Evolutionary conservation across 345 rosid species (phyloP).

Genomic region (Nasturtium officinale): DNA sequence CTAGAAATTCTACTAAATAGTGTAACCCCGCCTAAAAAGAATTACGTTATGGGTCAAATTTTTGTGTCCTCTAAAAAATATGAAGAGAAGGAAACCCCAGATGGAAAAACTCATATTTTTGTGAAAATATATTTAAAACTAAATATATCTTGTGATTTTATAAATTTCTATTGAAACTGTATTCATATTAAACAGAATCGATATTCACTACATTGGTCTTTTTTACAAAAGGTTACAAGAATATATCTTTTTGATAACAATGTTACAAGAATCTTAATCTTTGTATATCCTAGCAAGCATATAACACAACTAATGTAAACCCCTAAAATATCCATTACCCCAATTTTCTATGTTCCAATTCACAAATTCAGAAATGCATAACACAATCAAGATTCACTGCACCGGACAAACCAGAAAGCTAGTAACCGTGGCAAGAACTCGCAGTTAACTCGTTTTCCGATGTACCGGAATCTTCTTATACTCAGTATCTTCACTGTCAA

Average conservation of each 20-base stretch:
- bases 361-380: slow-evolving; percentile 51
- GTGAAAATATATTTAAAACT: not conserved
- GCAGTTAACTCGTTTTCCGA: slow-evolving; percentile 37
- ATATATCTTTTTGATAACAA: not conserved
- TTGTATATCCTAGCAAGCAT: slow-evolving; percentile 7
- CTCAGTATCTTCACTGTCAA: slow-evolving; percentile 38
- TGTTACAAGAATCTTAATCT: slow-evolving; percentile 1
- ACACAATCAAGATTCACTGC: slow-evolving; percentile 43
- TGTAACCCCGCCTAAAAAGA: too few species aligned
- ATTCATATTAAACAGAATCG: too few species aligned
- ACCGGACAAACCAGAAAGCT: slow-evolving; percentile 37
- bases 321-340: slow-evolving; percentile 10
- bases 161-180: not conserved
- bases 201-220: not conserved
- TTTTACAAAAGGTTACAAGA: slow-evolving; percentile 17
- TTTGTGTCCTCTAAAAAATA: too few species aligned
- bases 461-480: slow-evolving; percentile 27
- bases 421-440: slow-evolving; percentile 19
- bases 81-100: too few species aligned
- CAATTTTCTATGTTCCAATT: not conserved
- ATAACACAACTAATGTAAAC: not conserved
- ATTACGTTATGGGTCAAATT: too few species aligned
- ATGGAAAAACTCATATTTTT: too few species aligned
- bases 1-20: too few species aligned
- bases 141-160: not conserved